These are phyloP conservation scores for Aspergillus conjunctus DNA, from an alignment of 495 filamentous ascomycete species.

Conservation along the genomic window DNA sequence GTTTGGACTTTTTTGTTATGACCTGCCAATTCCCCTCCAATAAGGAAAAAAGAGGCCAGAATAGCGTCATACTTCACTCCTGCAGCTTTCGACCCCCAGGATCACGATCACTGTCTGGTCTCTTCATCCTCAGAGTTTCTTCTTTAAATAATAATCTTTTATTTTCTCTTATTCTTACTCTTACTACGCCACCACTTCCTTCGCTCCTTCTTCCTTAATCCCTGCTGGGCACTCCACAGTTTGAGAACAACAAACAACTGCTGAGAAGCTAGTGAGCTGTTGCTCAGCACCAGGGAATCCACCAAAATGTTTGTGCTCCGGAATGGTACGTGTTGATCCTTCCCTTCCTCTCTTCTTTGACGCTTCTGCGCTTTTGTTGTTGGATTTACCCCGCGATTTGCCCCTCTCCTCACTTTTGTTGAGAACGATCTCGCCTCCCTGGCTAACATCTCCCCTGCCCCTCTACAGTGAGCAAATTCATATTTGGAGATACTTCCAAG, in stretches of 20 bases:
- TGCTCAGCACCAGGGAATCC: constrained; percentile 36
- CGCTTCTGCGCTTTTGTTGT: constrained; percentile 2
- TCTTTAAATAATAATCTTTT: neutral
- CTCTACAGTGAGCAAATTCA: constrained; percentile 76
- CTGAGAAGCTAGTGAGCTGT: constrained; percentile 18
- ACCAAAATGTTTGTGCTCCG: constrained; percentile 72
- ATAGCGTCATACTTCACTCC: constrained; percentile 5
- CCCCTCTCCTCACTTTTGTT: constrained; percentile 35
- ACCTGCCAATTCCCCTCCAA: constrained; percentile 2
- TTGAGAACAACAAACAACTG: constrained; percentile 23
- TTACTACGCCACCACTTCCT: neutral
- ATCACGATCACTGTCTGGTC: neutral
- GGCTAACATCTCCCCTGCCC: neutral
- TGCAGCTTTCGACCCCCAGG: neutral
- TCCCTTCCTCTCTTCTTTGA: constrained; percentile 21
- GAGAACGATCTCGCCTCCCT: neutral
- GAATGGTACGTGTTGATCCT: constrained; percentile 55
- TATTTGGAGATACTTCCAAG: constrained; percentile 91
- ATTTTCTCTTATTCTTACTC: neutral
- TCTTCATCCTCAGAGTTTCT: neutral
- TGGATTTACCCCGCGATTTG: constrained; percentile 33
- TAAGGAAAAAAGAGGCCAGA: neutral
- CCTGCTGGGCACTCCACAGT: constrained; percentile 3
- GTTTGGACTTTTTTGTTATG: constrained; percentile 19
- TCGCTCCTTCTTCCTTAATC: constrained; percentile 10